phyloP scores from a whole-genome alignment of 192 early-diverging fungal species.

The Coemansia sp. region DNA sequence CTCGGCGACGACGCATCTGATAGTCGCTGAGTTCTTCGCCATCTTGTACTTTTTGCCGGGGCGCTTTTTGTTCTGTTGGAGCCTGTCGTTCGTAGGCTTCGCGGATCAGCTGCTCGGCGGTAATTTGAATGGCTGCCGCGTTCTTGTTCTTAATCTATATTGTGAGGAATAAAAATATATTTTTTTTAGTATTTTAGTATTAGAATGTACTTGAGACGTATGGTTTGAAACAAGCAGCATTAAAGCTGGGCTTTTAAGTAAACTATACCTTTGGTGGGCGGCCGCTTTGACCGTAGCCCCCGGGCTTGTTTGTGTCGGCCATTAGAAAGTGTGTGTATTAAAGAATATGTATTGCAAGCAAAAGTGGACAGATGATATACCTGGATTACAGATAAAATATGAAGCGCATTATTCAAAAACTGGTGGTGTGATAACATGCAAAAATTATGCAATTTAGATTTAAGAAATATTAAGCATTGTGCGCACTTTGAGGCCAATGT shows the following conservation, averaged over 20 bases:
- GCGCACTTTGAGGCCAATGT: no score
- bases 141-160: constrained; percentile 94
- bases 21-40: constrained; percentile 92
- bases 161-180: neutral
- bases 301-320: constrained; percentile 14
- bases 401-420: no score
- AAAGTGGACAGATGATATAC: neutral
- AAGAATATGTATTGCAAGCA: neutral
- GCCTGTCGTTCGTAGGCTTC: constrained; percentile 84
- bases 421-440: no score
- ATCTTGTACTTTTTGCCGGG: constrained; percentile 87
- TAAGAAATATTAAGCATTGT: no score
- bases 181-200: no score
- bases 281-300: constrained; percentile 33
- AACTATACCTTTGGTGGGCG: constrained; percentile 30
- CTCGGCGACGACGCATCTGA: constrained; percentile 82
- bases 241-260: no score
- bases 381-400: neutral
- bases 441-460: no score
- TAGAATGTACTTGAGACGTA: no score
- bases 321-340: neutral
- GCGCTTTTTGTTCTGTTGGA: constrained; percentile 60
- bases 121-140: constrained; percentile 96
- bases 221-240: no score
- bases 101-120: constrained; percentile 96